Evolutionary conservation across 1,139 yeast genomes (phyloP), one percentile per base, ranked within the genome.

Genomic region (Yamadazyma sp.): DNA sequence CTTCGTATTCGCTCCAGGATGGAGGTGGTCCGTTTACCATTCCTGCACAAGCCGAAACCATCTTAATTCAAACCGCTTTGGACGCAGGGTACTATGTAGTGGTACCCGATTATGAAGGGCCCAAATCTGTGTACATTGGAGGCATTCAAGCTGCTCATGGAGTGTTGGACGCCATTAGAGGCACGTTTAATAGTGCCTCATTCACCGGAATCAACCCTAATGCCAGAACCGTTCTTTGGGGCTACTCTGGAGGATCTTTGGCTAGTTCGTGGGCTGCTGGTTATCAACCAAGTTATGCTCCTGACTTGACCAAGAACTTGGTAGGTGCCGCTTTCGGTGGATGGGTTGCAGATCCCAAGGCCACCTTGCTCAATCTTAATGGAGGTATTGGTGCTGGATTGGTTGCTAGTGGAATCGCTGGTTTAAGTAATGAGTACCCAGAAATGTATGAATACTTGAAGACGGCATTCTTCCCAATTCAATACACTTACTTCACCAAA

Each of bases 171-270:
- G 46, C 61, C 1, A 43, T 65, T 13, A 45, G 59, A 34, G 70
- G 60, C 2, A 52, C 54, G 1, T 47, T 61, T 28, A 21, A 37
- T 2, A 43, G 59, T 3, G 45, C 42, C 1, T 53, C 54, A 24
- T 35, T 51, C n/a, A 59, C 70, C 6, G 59, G 60, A 1, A 31
- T 60, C 11, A 38, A 49, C 4, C 13, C 45, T 0, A 46, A 53
- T 29, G 63, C 68, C 5, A 45, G 54, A 33, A 48, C 57, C 4
- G 57, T 52, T 1, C 34, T 64, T 36, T 62, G 64, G 61, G 72
- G 72, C 0, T 66, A 64, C 43, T 61, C 68, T 4, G 70, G 70
- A 7, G 70, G 70, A 1, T 49, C 67, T 2, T 45, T 62, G 17
- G 64, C 70, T 1, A 46, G 62, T 18, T 56, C 58, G 1, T 65